A percentile compares a stretch with the other conserved stretches of the same genome.
phyloP scores from a whole-genome alignment of 23 red algal species.

The Chondrus crispus region DNA sequence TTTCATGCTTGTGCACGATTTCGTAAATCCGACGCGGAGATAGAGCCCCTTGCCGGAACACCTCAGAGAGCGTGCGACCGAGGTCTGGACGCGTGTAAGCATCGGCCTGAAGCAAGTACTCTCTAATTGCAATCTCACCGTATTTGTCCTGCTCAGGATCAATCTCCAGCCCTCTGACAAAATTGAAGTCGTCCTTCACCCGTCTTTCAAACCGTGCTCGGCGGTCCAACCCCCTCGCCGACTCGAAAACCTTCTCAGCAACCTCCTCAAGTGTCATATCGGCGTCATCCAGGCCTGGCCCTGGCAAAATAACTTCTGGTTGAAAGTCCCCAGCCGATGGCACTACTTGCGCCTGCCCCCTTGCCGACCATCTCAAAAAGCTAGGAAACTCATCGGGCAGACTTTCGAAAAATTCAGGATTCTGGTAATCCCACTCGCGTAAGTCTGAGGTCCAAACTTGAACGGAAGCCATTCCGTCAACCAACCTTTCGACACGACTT shows the following conservation, averaged over 20 bases:
- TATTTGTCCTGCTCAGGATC: conserved; percentile 3
- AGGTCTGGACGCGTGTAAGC: conserved; percentile 11
- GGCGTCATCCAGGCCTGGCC: not conserved
- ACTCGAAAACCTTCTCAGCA: not conserved
- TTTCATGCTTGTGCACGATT: conserved; percentile 38
- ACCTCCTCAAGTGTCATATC: not conserved
- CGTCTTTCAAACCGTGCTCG: not conserved
- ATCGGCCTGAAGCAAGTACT: not conserved
- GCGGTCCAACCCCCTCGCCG: not conserved
- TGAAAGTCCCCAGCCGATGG: not conserved
- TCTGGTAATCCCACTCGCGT: conserved; percentile 15
- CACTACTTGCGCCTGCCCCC: not conserved
- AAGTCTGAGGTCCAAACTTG: conserved; percentile 19
- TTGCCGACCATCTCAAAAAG: conserved; percentile 25
- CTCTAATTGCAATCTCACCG: conserved; percentile 21
- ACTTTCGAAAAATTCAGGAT: not conserved
- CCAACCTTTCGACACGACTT: not conserved
- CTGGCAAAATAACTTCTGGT: not conserved
- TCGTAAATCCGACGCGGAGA: conserved; percentile 12
- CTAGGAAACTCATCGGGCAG: conserved; percentile 38
- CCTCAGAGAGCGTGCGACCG: conserved; percentile 34
- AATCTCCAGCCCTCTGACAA: not conserved
- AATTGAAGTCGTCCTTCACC: not conserved
- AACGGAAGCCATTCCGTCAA: not conserved
- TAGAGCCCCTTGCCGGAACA: conserved; percentile 42